Evolutionary conservation across 192 early-diverging fungal species (phyloP).

Genomic region (Coemansia sp.): DNA sequence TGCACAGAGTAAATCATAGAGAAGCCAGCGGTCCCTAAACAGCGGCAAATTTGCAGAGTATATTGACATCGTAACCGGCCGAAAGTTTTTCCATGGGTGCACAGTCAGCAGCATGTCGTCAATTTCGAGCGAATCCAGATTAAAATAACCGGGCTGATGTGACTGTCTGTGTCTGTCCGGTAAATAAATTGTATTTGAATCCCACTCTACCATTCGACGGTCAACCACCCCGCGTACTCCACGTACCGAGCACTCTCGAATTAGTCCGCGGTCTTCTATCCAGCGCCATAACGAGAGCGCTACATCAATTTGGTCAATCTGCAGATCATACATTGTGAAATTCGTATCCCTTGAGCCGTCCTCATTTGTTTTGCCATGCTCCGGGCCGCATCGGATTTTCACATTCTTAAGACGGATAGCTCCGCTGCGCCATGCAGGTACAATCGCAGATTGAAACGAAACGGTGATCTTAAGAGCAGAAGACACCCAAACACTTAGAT

Average conservation of each 20-base stretch:
- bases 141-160: slow-evolving; percentile 79
- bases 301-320: slow-evolving; percentile 78
- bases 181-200: slow-evolving; percentile 60
- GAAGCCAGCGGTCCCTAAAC: slow-evolving; percentile 90
- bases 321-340: slow-evolving; percentile 87
- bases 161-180: slow-evolving; percentile 62
- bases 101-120: slow-evolving; percentile 89
- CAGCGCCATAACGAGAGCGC: slow-evolving; percentile 84
- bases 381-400: slow-evolving; percentile 53
- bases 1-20: slow-evolving; percentile 87
- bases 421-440: slow-evolving; percentile 90
- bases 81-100: slow-evolving; percentile 71
- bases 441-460: slow-evolving; percentile 86
- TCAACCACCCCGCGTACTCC: slow-evolving; percentile 89
- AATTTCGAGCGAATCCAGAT: slow-evolving; percentile 75
- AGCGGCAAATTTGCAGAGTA: slow-evolving; percentile 80
- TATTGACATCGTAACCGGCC: slow-evolving; percentile 84
- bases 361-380: slow-evolving; percentile 32
- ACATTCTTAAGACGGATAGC: slow-evolving; percentile 88
- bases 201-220: slow-evolving; percentile 78
- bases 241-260: slow-evolving; percentile 79
- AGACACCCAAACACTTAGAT: slow-evolving; percentile 79
- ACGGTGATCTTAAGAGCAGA: slow-evolving; percentile 78
- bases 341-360: slow-evolving; percentile 62
- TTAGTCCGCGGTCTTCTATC: slow-evolving; percentile 82